phyloP scores from a whole-genome alignment of 2,329 filamentous ascomycete genomes.

The Fusarium temperatum region DNA sequence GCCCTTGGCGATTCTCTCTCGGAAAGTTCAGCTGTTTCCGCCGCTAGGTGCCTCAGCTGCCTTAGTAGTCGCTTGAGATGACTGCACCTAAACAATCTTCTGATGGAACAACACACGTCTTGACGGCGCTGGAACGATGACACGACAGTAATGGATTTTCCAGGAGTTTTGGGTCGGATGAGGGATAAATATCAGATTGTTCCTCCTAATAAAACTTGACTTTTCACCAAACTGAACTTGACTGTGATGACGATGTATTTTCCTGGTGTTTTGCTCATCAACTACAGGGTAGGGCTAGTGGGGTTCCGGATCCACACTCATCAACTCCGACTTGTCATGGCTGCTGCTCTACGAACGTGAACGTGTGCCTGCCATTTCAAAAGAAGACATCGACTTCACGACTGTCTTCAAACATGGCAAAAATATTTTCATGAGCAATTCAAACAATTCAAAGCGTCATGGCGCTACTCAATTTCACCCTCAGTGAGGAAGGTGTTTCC shows the following conservation, averaged over 20 bases:
- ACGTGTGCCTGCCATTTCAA: background rate
- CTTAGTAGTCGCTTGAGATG: background rate
- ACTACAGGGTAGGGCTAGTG: conserved; percentile 15
- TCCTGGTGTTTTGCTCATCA: background rate
- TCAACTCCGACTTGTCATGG: background rate
- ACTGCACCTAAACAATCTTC: background rate
- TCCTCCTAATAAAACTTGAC: conserved; percentile 6
- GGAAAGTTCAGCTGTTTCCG: conserved; percentile 63
- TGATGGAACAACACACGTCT: background rate
- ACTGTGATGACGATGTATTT: background rate
- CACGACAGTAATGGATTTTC: conserved; percentile 9
- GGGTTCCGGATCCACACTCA: background rate
- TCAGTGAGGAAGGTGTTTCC: conserved; percentile 76
- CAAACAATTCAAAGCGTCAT: conserved; percentile 41
- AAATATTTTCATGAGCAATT: background rate
- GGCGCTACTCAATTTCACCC: conserved; percentile 75
- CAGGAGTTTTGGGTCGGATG: conserved; percentile 9
- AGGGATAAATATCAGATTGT: background rate
- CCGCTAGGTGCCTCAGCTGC: conserved; percentile 8
- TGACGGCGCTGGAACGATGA: conserved; percentile 4
- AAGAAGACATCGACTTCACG: background rate
- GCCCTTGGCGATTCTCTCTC: conserved; percentile 61
- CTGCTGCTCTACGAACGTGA: background rate
- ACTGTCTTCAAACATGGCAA: background rate
- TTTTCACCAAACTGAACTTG: background rate